A percentile compares a stretch with the other conserved stretches of the same genome.
Conservation (phyloP, 768 basidiomycete genomes). For the Suillus plorans region DNA sequence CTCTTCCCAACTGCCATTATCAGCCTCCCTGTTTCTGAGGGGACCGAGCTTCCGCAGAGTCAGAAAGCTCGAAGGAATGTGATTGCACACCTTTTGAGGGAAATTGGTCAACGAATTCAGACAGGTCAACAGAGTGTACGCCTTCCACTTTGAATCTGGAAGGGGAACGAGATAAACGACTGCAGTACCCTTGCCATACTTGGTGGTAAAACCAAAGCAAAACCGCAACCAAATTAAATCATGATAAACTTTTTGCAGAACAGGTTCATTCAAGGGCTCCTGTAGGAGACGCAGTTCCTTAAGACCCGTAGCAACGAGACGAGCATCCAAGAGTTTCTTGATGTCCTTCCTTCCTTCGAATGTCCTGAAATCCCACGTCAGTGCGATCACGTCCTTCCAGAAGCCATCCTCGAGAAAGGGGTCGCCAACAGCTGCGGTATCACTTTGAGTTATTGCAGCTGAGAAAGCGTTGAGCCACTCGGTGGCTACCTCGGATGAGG, state of each 20-base stretch:
- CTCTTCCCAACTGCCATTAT: conserved; percentile 57
- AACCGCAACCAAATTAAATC: conserved; percentile 60
- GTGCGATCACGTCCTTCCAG: conserved; percentile 55
- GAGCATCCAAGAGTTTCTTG: conserved; percentile 38
- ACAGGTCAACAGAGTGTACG: conserved; percentile 57
- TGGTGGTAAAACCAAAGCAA: conserved; percentile 54
- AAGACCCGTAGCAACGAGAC: conserved; percentile 29
- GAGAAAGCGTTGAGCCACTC: conserved; percentile 27
- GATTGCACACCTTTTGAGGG: conserved; percentile 42
- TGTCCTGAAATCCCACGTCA: conserved; percentile 59
- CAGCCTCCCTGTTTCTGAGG: conserved; percentile 39
- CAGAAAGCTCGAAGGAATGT: background rate
- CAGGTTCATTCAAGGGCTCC: conserved; percentile 24
- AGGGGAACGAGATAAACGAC: conserved; percentile 54
- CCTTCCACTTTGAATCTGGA: conserved; percentile 51
- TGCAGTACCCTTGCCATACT: conserved; percentile 49
- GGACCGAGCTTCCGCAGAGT: conserved; percentile 32
- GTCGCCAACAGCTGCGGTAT: conserved; percentile 19
- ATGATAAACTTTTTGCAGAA: conserved; percentile 42
- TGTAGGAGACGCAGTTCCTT: conserved; percentile 19
- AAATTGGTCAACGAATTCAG: conserved; percentile 57
- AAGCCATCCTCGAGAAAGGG: conserved; percentile 32
- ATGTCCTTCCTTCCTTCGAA: conserved; percentile 41
- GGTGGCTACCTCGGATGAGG: conserved; percentile 20
- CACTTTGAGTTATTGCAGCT: conserved; percentile 17